Evolutionary conservation across 139 green algal genomes (phyloP).

Genomic region (Dunaliella sp.): DNA sequence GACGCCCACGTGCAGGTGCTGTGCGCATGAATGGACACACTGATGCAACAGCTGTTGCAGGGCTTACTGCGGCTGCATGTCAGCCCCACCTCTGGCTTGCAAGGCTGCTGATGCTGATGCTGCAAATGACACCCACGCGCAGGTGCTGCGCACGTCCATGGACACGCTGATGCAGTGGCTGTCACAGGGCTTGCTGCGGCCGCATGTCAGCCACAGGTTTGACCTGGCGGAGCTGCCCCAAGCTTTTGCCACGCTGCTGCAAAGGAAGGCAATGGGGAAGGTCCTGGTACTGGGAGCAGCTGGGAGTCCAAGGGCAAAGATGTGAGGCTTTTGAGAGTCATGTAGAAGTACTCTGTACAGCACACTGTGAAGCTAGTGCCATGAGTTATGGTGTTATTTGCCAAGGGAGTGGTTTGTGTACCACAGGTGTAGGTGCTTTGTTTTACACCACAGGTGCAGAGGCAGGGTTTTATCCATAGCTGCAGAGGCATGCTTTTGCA

Average conservation of each 20-base stretch:
- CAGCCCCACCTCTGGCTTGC: conserved; percentile 50
- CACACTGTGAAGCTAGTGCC: no score
- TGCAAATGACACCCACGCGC: no score
- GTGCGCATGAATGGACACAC: conserved; percentile 51
- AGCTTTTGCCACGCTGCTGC: conserved; percentile 39
- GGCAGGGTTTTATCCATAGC: no score
- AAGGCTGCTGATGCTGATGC: no score
- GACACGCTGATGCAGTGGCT: conserved; percentile 56
- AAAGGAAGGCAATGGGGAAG: conserved; percentile 66
- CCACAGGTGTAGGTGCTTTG: no score
- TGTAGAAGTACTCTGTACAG: no score
- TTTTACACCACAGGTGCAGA: no score
- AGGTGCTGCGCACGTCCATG: conserved; percentile 56
- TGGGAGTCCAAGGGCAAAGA: not conserved
- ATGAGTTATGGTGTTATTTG: no score
- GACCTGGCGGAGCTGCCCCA: conserved; percentile 9
- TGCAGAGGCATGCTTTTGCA: no score
- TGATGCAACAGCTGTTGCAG: conserved; percentile 48
- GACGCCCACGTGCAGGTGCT: conserved; percentile 61
- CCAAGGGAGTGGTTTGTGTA: no score
- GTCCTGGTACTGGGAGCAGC: not conserved
- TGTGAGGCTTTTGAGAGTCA: no score
- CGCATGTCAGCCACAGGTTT: conserved; percentile 62
- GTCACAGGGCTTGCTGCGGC: conserved; percentile 40
- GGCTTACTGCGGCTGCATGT: conserved; percentile 54